Conservation (phyloP, 306 rosid genomes). For the Inga laurina region DNA sequence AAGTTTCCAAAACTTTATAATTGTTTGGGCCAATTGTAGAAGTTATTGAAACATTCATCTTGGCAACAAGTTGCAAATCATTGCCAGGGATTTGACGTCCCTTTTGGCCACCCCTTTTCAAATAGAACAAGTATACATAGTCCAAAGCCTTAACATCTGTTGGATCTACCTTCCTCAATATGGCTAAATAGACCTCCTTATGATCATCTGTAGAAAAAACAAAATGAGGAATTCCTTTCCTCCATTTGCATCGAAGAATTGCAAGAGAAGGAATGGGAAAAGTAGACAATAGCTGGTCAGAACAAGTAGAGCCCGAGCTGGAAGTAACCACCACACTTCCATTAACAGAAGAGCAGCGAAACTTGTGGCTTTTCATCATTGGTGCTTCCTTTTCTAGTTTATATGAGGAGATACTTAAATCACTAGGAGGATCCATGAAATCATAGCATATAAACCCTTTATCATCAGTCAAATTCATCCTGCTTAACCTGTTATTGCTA, state of each 20-base stretch:
- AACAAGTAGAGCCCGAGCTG: constrained; percentile 43
- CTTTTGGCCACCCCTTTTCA: constrained; percentile 54
- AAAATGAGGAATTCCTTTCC: constrained; percentile 62
- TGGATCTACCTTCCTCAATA: constrained; percentile 42
- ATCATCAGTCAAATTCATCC: constrained; percentile 39
- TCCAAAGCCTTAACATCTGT: constrained; percentile 46
- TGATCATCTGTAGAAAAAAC: constrained; percentile 59
- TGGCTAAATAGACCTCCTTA: constrained; percentile 60
- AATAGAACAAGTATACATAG: constrained; percentile 54
- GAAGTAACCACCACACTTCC: constrained; percentile 41
- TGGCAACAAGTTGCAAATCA: constrained; percentile 64
- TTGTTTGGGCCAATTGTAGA: constrained; percentile 61
- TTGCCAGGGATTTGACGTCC: constrained; percentile 36
- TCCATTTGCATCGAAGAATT: constrained; percentile 75
- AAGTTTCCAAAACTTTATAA: constrained; percentile 63
- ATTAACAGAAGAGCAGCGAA: constrained; percentile 35
- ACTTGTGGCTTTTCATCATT: constrained; percentile 33
- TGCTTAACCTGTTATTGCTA: constrained; percentile 44
- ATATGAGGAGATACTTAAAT: constrained; percentile 40
- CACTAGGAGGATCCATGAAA: constrained; percentile 40
- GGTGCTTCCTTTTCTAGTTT: constrained; percentile 36
- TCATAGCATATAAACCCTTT: constrained; percentile 54
- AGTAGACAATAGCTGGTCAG: constrained; percentile 44
- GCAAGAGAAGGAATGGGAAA: constrained; percentile 45
- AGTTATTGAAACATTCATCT: constrained; percentile 78